Evolutionary conservation across 805 yeast genomes (phyloP), one percentile per base, ranked within the genome.

Genomic region (Hagleromyces aurorensis): DNA sequence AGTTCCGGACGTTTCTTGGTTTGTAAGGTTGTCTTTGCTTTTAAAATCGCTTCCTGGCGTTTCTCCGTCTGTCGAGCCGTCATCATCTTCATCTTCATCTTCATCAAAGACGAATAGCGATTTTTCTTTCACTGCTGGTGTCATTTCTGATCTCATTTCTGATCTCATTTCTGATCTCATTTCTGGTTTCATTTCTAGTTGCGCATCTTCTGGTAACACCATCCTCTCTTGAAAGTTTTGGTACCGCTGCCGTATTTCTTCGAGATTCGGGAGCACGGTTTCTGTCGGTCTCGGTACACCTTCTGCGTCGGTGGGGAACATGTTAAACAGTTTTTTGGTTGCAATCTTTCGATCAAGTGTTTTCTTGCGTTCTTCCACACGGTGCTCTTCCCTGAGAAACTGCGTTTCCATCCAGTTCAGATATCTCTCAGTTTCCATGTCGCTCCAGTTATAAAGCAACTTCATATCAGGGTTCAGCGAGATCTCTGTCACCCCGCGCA

Each of bases 301-400:
- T 7, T 40, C 34, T 16, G 37, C 21, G 7, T 29, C 34, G 10
- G 46, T 14, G 8, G 58, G 58, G 21, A 55, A 36, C 10, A 55
- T 36, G 21, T 42, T 43, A 24, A 47, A 36, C 16, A 55, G 38
- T 33, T 49, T 51, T 27, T 52, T 43, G 21, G 33, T 38, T 12
- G 55, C 57, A 29, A 55, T 55, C 23, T 32, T 45, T 24, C 51
- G 45, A 35, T 55, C 61, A 18, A 55, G 41, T 4, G 43, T 38
- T 13, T 40, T 24, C 13, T 27, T 34, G 7, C 26, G 24, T n/a
- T 41, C 41, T 11, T 43, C 27, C 6, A 13, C 10, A 8, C 28
- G 25, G 10, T 29, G 18, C 7, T 44, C 46, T 8, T 29, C 21
- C 1, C 46, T 37, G 15, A 52, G 31, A 26, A 48, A 45, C 10